Evolutionary conservation across 805 yeast genomes (phyloP), one percentile per base, ranked within the genome.

Genomic region (Saccharomycopsis babjevae): DNA sequence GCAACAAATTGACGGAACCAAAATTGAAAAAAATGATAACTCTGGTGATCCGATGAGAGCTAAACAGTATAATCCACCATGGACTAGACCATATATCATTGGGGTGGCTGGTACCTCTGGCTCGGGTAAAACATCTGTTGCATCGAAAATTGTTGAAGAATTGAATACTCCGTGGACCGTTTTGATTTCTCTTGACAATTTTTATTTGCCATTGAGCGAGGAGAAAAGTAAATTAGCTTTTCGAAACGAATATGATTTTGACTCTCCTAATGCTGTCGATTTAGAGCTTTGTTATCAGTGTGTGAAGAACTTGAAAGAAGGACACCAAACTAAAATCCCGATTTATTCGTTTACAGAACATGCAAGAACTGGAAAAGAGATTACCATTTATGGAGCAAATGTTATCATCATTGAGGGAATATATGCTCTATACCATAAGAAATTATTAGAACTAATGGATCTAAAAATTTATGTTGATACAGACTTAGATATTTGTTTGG

Each of bases 151-250:
- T 67, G 88, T 92, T 58, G 82, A 86, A 60, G 84, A 85, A 64
- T 76, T 83, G 62, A 85, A 89, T 73, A 89, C 89, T 60, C 98
- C 98, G 0, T 92, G 98, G 97, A 89, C 97, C 0, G 93, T 94
- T 13, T 76, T 94, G 61, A 70, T 93, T 22, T 88, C 97, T 1
- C 78, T 91, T 74, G 99, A 94, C 70, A 93, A 93, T 72, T 94
- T 93, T 70, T 94, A 94, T 74, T 83, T 80, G 56, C 94, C 94
- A 0, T 76, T 94, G 66, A 78, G 77, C 1, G 73, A 71, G 1
- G 93, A 83, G 52, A 82, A 89, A 65, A 77, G 87, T 18, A 67
- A 75, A 61, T 68, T 66, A 58, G 98, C 97, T 0, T 87, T 85
- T 69, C 69, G 73, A 11, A 81, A 86, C 66, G 82, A 89, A 65